phyloP scores from a whole-genome alignment of 345 rosid genomes.

The Eucalyptus brandiana region DNA sequence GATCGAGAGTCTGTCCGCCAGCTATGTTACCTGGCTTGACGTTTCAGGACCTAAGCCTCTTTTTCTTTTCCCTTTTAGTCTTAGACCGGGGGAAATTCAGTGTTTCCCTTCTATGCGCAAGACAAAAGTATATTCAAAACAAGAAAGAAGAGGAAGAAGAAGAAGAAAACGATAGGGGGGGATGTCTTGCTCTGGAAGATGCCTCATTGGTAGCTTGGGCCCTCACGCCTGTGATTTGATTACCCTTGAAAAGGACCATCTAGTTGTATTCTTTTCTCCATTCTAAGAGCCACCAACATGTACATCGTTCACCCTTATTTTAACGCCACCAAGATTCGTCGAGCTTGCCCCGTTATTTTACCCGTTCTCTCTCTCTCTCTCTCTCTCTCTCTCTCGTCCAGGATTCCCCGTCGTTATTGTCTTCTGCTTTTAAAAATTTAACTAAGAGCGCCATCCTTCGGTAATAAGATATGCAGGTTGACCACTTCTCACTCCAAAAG shows the following conservation, averaged over 20 bases:
- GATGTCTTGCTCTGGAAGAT: too few species aligned
- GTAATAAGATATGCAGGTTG: background rate
- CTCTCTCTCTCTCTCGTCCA: background rate
- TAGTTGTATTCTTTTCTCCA: background rate
- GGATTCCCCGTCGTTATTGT: background rate
- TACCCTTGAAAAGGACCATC: background rate
- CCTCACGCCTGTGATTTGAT: background rate
- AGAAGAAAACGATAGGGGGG: background rate
- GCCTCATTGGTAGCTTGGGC: background rate
- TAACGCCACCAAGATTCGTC: background rate
- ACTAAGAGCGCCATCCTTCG: background rate
- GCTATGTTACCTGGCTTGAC: background rate
- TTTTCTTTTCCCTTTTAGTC: background rate
- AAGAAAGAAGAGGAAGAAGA: background rate
- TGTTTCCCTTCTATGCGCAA: background rate
- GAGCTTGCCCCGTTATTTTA: background rate
- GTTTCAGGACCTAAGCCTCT: background rate
- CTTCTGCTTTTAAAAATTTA: background rate
- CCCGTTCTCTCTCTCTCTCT: background rate
- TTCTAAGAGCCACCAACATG: background rate
- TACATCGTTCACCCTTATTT: background rate
- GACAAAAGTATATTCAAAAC: background rate
- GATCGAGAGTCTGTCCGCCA: background rate
- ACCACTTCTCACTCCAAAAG: background rate
- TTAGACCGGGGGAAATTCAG: background rate